phyloP scores from a whole-genome alignment of 441 rosid species.

The Croton laevigatus region DNA sequence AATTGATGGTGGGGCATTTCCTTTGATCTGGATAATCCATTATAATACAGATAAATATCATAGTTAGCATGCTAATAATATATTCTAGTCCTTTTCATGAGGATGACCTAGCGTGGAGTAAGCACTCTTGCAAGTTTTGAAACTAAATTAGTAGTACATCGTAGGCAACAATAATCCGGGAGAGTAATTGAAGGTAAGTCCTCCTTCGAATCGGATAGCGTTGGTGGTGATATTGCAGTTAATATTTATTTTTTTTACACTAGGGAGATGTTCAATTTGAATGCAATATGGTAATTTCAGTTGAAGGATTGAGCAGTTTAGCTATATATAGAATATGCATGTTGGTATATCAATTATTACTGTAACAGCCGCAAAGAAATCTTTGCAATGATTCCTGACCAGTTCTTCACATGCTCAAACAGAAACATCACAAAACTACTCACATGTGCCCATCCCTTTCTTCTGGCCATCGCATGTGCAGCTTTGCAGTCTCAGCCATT shows the following conservation, averaged over 20 bases:
- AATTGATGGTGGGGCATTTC: neutral
- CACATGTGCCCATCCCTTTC: constrained; percentile 13
- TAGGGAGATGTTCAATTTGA: neutral
- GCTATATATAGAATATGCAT: neutral
- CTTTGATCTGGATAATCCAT: neutral
- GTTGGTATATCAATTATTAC: neutral
- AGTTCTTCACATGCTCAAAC: constrained; percentile 5
- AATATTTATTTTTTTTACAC: neutral
- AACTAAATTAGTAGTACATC: neutral
- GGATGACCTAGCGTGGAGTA: constrained; percentile 1
- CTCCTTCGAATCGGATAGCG: neutral
- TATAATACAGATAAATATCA: neutral
- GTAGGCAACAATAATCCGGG: neutral
- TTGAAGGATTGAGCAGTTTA: neutral
- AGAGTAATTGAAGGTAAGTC: neutral
- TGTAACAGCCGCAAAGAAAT: neutral
- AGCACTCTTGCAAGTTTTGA: neutral
- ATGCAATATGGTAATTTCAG: neutral
- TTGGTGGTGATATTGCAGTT: neutral
- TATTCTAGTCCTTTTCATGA: neutral
- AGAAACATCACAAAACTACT: constrained; percentile 7
- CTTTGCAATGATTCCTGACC: constrained; percentile 1
- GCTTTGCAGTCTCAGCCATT: constrained; percentile 12
- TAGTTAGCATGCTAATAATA: neutral
- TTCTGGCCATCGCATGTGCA: constrained; percentile 14